These are phyloP conservation scores for Arbutus unedo DNA, from an alignment of 148 eudicot genomes.

Conservation along the genomic window DNA sequence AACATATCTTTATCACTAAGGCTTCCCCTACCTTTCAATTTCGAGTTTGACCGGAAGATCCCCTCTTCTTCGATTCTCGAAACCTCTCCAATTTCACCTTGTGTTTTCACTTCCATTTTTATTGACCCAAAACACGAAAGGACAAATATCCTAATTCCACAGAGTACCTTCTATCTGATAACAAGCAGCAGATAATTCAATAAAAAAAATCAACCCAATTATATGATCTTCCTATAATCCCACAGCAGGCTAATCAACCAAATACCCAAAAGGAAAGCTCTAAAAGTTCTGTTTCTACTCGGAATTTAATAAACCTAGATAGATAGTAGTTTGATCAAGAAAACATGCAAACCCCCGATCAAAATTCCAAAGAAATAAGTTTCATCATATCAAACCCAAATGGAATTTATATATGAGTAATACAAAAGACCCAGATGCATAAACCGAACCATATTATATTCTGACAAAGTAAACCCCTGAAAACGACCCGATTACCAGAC, in stretches of 20 bases:
- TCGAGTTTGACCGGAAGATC: slow-evolving; percentile 26
- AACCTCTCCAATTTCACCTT: slow-evolving; percentile 29
- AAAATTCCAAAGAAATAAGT: not conserved
- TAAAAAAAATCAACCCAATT: not conserved
- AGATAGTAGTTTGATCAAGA: slow-evolving; percentile 9
- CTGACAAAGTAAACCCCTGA: not conserved
- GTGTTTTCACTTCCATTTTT: slow-evolving; percentile 35
- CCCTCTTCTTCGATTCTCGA: slow-evolving; percentile 21
- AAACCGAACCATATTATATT: not conserved
- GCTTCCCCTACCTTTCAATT: slow-evolving; percentile 54
- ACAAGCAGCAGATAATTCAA: too few relatives aligned
- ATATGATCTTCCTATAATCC: not conserved
- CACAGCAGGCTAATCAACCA: not conserved
- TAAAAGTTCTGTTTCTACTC: not conserved
- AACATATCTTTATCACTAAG: slow-evolving; percentile 31
- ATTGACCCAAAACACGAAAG: not conserved
- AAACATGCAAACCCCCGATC: not conserved
- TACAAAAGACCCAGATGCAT: not conserved
- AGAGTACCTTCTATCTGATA: not conserved
- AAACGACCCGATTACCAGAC: not conserved
- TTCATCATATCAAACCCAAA: not conserved
- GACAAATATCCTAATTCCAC: not conserved
- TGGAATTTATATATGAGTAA: not conserved
- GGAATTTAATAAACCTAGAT: slow-evolving; percentile 7
- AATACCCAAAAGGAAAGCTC: not conserved